Evolutionary conservation across 306 rosid species (phyloP).

Genomic region (Prunus dulcis): DNA sequence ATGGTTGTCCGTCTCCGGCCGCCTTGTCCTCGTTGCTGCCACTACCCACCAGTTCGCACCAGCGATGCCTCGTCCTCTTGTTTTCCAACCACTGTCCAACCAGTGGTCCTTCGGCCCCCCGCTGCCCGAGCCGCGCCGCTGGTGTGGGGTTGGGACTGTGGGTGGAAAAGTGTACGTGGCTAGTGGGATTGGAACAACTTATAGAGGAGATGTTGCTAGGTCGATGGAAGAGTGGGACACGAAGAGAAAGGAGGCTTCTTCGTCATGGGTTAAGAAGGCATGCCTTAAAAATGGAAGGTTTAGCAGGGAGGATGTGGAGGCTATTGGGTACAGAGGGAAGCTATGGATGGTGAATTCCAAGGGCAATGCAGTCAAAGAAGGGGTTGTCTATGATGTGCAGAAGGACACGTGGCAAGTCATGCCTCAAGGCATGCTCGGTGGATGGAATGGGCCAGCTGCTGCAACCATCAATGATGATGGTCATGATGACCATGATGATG

Average conservation of each 20-base stretch:
- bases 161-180: neutral
- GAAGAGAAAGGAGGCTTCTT: neutral
- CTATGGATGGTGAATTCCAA: neutral
- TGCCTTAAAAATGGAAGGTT: neutral
- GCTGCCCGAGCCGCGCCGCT: neutral
- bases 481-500: neutral
- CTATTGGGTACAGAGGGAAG: neutral
- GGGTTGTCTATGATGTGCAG: neutral
- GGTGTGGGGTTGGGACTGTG: neutral
- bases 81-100: neutral
- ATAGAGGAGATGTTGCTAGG: neutral
- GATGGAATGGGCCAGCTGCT: conserved; percentile 1
- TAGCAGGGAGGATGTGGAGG: conserved; percentile 1
- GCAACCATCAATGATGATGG: neutral
- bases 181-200: neutral
- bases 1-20: neutral
- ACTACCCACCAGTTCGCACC: neutral
- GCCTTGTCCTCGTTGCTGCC: conserved; percentile 2
- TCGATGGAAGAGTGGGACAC: neutral
- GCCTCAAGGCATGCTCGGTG: neutral
- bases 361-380: neutral
- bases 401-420: neutral
- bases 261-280: conserved; percentile 2
- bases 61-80: neutral
- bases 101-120: neutral